Evolutionary conservation across 2,329 filamentous ascomycete genomes (phyloP).

Genomic region (Fusarium subglutinans): DNA sequence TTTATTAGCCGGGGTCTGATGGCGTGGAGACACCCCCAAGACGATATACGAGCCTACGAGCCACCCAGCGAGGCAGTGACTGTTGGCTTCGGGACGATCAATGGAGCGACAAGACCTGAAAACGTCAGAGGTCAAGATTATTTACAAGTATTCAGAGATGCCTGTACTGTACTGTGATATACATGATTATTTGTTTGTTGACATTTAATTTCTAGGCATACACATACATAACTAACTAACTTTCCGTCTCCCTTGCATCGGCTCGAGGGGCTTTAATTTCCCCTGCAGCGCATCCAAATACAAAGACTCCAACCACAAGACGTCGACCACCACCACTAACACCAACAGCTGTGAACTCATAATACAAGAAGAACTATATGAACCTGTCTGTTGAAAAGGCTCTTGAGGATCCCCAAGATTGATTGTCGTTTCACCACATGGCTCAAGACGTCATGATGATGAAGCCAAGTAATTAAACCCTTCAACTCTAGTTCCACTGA

Average conservation of each 20-base stretch:
- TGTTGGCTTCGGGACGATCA: slow-evolving; percentile 21
- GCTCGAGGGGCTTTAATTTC: slow-evolving; percentile 26
- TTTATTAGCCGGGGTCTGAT: slow-evolving; percentile 11
- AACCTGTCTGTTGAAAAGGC: not conserved
- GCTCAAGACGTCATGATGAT: slow-evolving; percentile 30
- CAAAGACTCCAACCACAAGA: not conserved
- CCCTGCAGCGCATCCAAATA: slow-evolving; percentile 5
- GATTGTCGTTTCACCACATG: slow-evolving; percentile 14
- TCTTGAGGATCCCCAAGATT: not conserved
- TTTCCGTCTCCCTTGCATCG: slow-evolving; percentile 27
- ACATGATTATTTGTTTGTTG: not conserved
- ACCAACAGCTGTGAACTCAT: not conserved
- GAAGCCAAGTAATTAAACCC: slow-evolving; percentile 14
- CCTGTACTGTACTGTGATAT: not conserved
- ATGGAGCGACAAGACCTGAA: not conserved
- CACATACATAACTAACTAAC: slow-evolving; percentile 1
- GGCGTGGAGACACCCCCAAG: slow-evolving; percentile 15
- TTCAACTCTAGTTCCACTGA: not conserved
- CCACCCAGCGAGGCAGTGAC: slow-evolving; percentile 24
- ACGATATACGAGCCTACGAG: slow-evolving; percentile 21
- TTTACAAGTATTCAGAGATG: not conserved
- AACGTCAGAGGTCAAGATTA: not conserved
- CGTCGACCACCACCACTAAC: not conserved
- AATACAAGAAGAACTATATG: not conserved
- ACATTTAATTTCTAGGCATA: not conserved